Evolutionary conservation across 805 yeast species (phyloP).

Genomic region (Yamadazyma philogaea): DNA sequence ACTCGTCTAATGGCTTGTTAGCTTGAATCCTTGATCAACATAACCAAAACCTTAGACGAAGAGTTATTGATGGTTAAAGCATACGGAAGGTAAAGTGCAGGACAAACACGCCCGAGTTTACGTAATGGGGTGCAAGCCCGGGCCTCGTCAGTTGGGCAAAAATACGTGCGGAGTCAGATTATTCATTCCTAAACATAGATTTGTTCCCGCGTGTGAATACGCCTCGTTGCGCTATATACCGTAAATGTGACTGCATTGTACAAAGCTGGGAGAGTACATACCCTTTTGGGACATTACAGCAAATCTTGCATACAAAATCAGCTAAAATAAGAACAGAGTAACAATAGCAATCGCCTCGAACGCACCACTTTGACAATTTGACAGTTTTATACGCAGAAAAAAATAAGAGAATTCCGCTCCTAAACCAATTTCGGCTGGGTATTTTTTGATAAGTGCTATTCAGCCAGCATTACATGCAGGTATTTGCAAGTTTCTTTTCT

Average conservation of each 20-base stretch:
- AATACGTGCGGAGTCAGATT: too few relatives aligned
- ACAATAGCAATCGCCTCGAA: conserved; percentile 1
- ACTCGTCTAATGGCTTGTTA: too few relatives aligned
- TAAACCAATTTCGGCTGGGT: conserved; percentile 4
- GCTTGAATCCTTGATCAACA: too few relatives aligned
- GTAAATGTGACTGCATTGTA: neutral
- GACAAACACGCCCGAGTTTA: too few relatives aligned
- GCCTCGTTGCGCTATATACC: neutral
- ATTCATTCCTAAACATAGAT: too few relatives aligned
- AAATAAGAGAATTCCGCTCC: neutral
- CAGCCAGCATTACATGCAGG: neutral
- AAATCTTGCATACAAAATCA: neutral
- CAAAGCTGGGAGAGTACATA: conserved; percentile 3
- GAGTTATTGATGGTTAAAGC: too few relatives aligned
- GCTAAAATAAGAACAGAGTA: neutral
- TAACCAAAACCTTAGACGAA: too few relatives aligned
- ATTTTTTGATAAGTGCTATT: neutral
- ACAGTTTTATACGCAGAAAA: neutral
- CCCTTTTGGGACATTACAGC: neutral
- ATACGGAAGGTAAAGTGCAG: too few relatives aligned
- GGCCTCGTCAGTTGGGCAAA: too few relatives aligned
- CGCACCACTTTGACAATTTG: neutral
- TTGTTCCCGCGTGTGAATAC: neutral
- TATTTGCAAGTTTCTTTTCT: neutral
- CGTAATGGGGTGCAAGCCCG: too few relatives aligned